phyloP scores from a whole-genome alignment of 768 basidiomycete genomes.

The Glaciozyma antarctica region DNA sequence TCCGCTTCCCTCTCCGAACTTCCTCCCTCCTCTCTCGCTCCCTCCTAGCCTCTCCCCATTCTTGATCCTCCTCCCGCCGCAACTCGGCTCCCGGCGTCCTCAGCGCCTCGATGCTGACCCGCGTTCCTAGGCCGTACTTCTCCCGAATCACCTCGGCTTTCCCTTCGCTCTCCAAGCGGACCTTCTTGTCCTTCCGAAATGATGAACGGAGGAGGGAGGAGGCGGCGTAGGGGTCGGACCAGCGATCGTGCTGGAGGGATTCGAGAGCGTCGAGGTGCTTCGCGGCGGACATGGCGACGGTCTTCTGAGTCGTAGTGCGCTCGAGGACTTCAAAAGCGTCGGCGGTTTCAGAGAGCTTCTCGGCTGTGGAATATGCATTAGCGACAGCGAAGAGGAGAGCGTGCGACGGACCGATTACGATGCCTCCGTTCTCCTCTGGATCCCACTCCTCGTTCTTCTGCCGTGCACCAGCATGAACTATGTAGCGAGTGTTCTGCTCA shows the following conservation, averaged over 20 bases:
- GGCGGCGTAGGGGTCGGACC: constrained; percentile 75
- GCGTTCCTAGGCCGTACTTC: constrained; percentile 65
- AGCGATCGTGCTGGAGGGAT: constrained; percentile 62
- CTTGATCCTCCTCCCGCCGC: constrained; percentile 52
- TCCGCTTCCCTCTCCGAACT: not conserved
- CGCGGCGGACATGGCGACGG: constrained; percentile 60
- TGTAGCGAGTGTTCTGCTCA: constrained; percentile 80
- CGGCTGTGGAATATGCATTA: constrained; percentile 56
- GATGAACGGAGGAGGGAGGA: constrained; percentile 64
- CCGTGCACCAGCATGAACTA: constrained; percentile 83
- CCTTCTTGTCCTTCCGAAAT: constrained; percentile 79
- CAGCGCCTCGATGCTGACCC: constrained; percentile 49
- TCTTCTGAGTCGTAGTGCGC: constrained; percentile 70
- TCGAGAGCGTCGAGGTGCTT: constrained; percentile 75
- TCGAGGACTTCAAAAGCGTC: constrained; percentile 85
- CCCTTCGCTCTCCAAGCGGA: constrained; percentile 56
- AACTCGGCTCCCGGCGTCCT: constrained; percentile 41
- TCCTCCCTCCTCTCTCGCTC: constrained; percentile 20
- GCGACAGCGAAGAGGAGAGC: constrained; percentile 19
- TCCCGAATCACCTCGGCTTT: constrained; percentile 63
- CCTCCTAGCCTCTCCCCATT: constrained; percentile 57
- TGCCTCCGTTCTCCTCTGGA: constrained; percentile 37
- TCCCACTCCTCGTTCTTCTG: constrained; percentile 97
- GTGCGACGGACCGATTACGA: constrained; percentile 17
- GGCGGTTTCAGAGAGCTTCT: constrained; percentile 44